Evolutionary conservation across 2,329 filamentous ascomycete species (phyloP).

Genomic region (Fusarium xylarioides): DNA sequence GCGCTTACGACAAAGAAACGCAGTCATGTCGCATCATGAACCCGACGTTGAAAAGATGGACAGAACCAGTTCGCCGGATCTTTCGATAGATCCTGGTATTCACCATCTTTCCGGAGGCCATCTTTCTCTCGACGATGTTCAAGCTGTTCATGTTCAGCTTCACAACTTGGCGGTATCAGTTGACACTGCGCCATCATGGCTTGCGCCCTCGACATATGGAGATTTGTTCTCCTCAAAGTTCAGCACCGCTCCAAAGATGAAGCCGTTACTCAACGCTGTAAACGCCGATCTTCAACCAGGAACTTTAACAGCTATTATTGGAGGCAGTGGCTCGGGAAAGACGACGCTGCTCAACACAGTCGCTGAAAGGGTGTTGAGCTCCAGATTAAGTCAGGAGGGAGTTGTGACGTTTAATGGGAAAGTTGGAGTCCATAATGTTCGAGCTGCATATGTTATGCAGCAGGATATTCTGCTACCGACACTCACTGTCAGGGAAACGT

Average conservation of each 20-base stretch:
- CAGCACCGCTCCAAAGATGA: slow-evolving; percentile 51
- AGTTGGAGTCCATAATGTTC: slow-evolving; percentile 60
- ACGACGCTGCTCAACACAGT: slow-evolving; percentile 76
- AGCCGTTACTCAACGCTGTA: slow-evolving; percentile 69
- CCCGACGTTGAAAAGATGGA: slow-evolving; percentile 47
- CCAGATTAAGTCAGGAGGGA: slow-evolving; percentile 62
- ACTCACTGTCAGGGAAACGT: slow-evolving; percentile 78
- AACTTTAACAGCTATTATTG: slow-evolving; percentile 78
- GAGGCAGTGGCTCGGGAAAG: slow-evolving; percentile 78
- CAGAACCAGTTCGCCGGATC: slow-evolving; percentile 47
- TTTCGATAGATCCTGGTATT: slow-evolving; percentile 37
- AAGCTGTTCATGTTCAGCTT: slow-evolving; percentile 63
- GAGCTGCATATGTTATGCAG: slow-evolving; percentile 78
- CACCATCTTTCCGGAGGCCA: slow-evolving; percentile 43
- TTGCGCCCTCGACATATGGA: slow-evolving; percentile 58
- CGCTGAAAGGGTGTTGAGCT: slow-evolving; percentile 72
- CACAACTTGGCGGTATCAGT: slow-evolving; percentile 65
- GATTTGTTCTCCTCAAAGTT: slow-evolving; percentile 51
- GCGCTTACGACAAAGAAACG: not conserved
- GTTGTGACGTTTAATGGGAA: slow-evolving; percentile 69
- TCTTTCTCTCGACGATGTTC: slow-evolving; percentile 62
- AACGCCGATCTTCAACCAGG: slow-evolving; percentile 71
- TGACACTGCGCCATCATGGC: slow-evolving; percentile 64
- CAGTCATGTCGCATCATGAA: slow-evolving; percentile 25
- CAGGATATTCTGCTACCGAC: slow-evolving; percentile 79